Conservation (phyloP, 2,329 filamentous ascomycete genomes). For the Aspergillus sp. region DNA sequence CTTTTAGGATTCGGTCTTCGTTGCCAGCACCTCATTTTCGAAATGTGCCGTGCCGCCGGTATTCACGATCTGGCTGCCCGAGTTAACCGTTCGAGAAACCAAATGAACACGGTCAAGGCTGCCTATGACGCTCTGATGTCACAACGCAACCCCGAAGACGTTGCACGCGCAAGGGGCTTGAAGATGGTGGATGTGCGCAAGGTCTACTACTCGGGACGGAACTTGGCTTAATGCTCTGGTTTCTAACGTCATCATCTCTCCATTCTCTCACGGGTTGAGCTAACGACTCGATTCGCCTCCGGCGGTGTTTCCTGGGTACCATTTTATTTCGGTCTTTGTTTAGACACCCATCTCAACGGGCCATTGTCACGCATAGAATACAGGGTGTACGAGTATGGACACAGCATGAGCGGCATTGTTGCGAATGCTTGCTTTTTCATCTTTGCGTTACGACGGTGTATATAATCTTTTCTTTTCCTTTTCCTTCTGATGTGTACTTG, state of each 20-base stretch:
- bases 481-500: conserved; percentile 23
- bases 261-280: too few species aligned
- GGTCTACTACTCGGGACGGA: conserved; percentile 85
- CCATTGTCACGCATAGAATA: conserved; percentile 7
- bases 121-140: conserved; percentile 74
- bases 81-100: conserved; percentile 82
- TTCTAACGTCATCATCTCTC: too few species aligned
- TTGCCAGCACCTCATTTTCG: conserved; percentile 85
- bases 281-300: too few species aligned
- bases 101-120: conserved; percentile 97
- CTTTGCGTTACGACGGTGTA: conserved; percentile 16
- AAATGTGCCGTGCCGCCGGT: conserved; percentile 83
- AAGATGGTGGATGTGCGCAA: conserved; percentile 95
- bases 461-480: conserved; percentile 12
- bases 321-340: conserved; percentile 12
- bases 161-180: conserved; percentile 83
- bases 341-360: conserved; percentile 2
- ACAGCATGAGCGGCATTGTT: conserved; percentile 3
- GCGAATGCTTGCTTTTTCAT: conserved; percentile 1
- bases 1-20: conserved; percentile 82
- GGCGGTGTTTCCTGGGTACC: conserved; percentile 9
- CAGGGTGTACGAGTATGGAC: conserved; percentile 12
- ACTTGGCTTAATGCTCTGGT: not conserved
- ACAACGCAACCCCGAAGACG: conserved; percentile 83
- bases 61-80: conserved; percentile 81